Percentiles rank a stretch among this genome's conserved stretches.
These are phyloP conservation scores for Trichothecium roseum DNA, from an alignment of 2,329 filamentous ascomycete genomes.

Conservation along the genomic window DNA sequence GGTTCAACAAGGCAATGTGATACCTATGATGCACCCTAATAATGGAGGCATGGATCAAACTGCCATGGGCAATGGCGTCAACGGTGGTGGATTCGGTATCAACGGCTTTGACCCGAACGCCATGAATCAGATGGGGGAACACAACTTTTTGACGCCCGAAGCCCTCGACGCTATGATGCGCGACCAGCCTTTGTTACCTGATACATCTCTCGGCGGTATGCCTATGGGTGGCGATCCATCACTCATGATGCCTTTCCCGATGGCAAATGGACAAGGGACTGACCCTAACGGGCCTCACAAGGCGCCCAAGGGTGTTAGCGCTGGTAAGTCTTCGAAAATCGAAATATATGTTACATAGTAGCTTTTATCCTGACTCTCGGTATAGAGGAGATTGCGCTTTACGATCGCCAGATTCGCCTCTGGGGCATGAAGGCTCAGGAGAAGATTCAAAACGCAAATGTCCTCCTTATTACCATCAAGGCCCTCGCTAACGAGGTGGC, in stretches of 20 bases:
- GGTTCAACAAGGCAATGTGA: not conserved
- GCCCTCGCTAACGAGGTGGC: constrained; percentile 89
- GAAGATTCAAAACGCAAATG: constrained; percentile 78
- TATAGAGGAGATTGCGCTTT: constrained; percentile 90
- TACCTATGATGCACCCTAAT: no score
- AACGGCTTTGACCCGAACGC: constrained; percentile 5
- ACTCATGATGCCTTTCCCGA: constrained; percentile 19
- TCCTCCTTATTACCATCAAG: constrained; percentile 80
- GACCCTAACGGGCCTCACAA: not conserved
- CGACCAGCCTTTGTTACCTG: constrained; percentile 13
- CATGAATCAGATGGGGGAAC: constrained; percentile 8
- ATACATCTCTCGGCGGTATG: constrained; percentile 13
- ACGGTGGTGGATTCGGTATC: not conserved
- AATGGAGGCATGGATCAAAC: constrained; percentile 5
- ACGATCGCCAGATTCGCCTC: constrained; percentile 92
- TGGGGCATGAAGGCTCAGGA: constrained; percentile 96
- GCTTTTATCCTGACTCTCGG: not conserved
- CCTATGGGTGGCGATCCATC: constrained; percentile 14
- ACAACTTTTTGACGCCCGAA: constrained; percentile 11
- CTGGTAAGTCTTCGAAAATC: constrained; percentile 16
- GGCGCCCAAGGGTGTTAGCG: constrained; percentile 18
- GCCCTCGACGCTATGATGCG: constrained; percentile 14
- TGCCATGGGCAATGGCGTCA: constrained; percentile 1
- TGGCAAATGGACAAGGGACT: constrained; percentile 15
- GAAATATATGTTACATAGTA: no score